Base-by-base conservation (phyloP, 73 alveolate genomes). In the Symbiodinium natans region DNA sequence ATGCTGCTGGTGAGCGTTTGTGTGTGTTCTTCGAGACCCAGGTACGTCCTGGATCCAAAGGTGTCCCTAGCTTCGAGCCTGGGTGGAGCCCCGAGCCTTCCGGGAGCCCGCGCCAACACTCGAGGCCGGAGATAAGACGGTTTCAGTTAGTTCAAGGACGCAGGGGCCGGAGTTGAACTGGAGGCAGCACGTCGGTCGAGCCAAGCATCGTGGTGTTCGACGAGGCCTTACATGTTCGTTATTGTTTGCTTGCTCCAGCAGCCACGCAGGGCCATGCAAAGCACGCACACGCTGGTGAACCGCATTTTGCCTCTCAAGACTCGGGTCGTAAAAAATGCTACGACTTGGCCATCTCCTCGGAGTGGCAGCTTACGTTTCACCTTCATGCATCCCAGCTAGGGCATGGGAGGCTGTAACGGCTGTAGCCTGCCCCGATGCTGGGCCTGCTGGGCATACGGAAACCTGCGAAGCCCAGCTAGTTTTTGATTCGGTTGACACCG, bases 31-130 rank as follows among this genome's bases (percentile, higher is more conserved):
- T n/a, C n/a, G n/a, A n/a, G n/a, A n/a, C n/a, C n/a, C 80, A 90
- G 96, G 96, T 99, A 99, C 94, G 99, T 99, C 99, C 99, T 99
- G 77, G 99, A 99, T 73, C 99, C 99, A 4, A 99, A 99, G 87
- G 98, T 92, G 27, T 92, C 98, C 36, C 68, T 92, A 68, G 98
- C 98, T 5, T 92, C 98, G 40, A 40, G 82, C 19, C 83, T 92
- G 21, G 98, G 98, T 0, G 98, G 98, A 1, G 82, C 98, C 17
- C 98, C 98, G 39, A 48, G 82, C 92, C 63, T 92, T 33, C 92
- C 92, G 1, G 98, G 92, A 4, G 92, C 59, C 13, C n/a, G 25
- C 4, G 52, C 86, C 48, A 77, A 63, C 27, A n/a, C 80, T 9
- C 80, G 80, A 63, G 80, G 80, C 80, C 17, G 80, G 80, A 23